Percentiles rank a stretch among this genome's conserved stretches.
phyloP scores from a whole-genome alignment of 805 yeast species.

The Ogataea siamensis region DNA sequence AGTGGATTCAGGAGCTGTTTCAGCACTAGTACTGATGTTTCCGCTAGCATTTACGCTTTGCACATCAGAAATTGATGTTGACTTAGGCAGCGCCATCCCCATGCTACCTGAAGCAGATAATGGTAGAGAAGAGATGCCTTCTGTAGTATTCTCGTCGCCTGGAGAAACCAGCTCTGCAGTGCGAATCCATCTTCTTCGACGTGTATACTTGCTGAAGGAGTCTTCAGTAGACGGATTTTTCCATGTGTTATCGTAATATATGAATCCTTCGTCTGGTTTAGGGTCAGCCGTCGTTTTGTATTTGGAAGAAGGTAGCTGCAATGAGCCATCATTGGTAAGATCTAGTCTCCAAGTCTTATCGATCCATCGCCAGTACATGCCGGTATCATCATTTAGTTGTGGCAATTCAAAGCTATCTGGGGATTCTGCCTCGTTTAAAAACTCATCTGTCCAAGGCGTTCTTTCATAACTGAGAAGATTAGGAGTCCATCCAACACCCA shows the following conservation, averaged over 20 bases:
- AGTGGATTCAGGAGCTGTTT: slow-evolving; percentile 1
- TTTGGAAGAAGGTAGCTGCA: slow-evolving; percentile 64
- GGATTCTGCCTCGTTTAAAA: slow-evolving; percentile 77
- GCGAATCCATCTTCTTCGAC: slow-evolving; percentile 94
- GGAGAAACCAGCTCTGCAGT: slow-evolving; percentile 77
- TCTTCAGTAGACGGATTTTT: slow-evolving; percentile 86
- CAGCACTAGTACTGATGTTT: slow-evolving; percentile 20
- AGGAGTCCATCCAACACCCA: slow-evolving; percentile 97
- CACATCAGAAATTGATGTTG: slow-evolving; percentile 19
- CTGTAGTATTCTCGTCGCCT: slow-evolving; percentile 11
- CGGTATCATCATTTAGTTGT: slow-evolving; percentile 59
- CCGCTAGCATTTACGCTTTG: slow-evolving; percentile 27
- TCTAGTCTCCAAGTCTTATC: slow-evolving; percentile 92
- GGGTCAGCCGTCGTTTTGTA: slow-evolving; percentile 68
- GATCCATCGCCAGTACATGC: slow-evolving; percentile 92
- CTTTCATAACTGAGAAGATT: slow-evolving; percentile 89
- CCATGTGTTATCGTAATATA: slow-evolving; percentile 93
- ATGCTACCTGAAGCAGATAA: slow-evolving; percentile 12
- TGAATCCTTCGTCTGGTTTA: slow-evolving; percentile 75
- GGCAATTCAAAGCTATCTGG: slow-evolving; percentile 82
- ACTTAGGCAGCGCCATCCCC: slow-evolving; percentile 14
- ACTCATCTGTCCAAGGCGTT: slow-evolving; percentile 97
- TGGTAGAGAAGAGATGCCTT: slow-evolving; percentile 5
- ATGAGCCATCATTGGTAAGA: slow-evolving; percentile 81
- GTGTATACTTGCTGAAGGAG: slow-evolving; percentile 83